phyloP scores from a whole-genome alignment of 257 asterid genomes.

The Schizonepeta tenuifolia region DNA sequence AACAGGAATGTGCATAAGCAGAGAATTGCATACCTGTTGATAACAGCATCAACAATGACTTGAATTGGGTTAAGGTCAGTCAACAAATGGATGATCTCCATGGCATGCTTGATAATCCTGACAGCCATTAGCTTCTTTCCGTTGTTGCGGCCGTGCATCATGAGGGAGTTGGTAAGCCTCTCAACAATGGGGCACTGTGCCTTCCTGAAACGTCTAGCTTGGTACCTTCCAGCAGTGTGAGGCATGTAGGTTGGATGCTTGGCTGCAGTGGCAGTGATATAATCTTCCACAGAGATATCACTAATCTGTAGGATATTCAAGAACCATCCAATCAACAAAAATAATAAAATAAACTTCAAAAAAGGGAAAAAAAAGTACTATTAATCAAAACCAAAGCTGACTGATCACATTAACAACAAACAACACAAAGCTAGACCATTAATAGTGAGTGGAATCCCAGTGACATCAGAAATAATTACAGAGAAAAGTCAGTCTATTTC shows the following conservation, averaged over 20 bases:
- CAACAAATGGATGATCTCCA: conserved; percentile 67
- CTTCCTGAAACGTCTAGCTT: conserved; percentile 76
- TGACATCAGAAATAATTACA: background rate
- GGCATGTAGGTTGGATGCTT: conserved; percentile 69
- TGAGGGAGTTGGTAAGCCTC: conserved; percentile 68
- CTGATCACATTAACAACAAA: no score
- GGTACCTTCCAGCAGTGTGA: conserved; percentile 89
- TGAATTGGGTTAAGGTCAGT: conserved; percentile 60
- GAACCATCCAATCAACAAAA: background rate
- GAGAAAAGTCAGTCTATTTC: background rate
- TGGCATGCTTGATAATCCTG: conserved; percentile 58
- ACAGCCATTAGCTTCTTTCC: conserved; percentile 65
- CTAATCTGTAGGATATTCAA: conserved; percentile 17
- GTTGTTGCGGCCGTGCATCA: conserved; percentile 65
- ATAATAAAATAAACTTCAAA: background rate
- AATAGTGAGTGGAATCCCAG: background rate
- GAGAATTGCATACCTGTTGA: conserved; percentile 46
- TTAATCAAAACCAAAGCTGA: no score
- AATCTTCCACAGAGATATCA: conserved; percentile 65
- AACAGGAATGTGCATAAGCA: background rate
- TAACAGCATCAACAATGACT: conserved; percentile 60
- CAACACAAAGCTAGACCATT: background rate
- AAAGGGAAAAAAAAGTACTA: no score
- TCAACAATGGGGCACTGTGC: conserved; percentile 89
- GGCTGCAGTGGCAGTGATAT: conserved; percentile 75